Conservation (phyloP, 768 basidiomycete genomes). For the Termitomyces eurrhizus region DNA sequence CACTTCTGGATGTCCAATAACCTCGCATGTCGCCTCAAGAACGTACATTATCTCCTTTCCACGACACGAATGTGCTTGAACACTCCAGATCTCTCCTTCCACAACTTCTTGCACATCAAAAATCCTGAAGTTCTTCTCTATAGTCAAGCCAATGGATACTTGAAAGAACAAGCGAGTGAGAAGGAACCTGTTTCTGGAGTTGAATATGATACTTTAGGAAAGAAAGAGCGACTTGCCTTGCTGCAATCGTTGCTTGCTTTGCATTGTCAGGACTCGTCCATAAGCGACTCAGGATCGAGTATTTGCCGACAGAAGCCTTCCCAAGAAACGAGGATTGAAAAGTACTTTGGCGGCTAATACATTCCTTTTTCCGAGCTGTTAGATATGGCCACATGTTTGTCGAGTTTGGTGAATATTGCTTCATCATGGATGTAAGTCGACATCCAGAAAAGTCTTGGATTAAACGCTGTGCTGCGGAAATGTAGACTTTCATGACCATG, state of each 20-base stretch:
- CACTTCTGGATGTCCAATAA: constrained; percentile 42
- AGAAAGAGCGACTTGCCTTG: constrained; percentile 38
- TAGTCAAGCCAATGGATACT: constrained; percentile 45
- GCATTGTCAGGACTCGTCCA: constrained; percentile 61
- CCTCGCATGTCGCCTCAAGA: constrained; percentile 71
- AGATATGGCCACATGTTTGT: constrained; percentile 77
- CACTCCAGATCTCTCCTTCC: constrained; percentile 55
- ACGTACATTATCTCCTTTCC: constrained; percentile 45
- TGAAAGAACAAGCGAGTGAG: constrained; percentile 61
- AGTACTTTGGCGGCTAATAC: constrained; percentile 25
- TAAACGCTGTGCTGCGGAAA: constrained; percentile 54
- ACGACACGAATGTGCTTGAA: constrained; percentile 30
- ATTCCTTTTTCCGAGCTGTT: constrained; percentile 43
- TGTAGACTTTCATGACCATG: constrained; percentile 44
- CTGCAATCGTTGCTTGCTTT: constrained; percentile 50
- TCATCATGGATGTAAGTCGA: constrained; percentile 38
- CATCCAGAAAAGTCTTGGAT: constrained; percentile 42
- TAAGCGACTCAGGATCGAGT: constrained; percentile 38
- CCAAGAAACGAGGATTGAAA: constrained; percentile 53
- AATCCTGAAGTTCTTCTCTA: constrained; percentile 29
- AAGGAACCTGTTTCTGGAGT: constrained; percentile 44
- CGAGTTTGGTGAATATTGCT: constrained; percentile 37
- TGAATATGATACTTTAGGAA: constrained; percentile 1
- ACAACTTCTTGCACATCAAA: constrained; percentile 50
- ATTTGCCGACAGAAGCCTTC: constrained; percentile 26